Evolutionary conservation across 225 moss, liverwort and hornwort species (phyloP).

Genomic region (Bryum argenteum): DNA sequence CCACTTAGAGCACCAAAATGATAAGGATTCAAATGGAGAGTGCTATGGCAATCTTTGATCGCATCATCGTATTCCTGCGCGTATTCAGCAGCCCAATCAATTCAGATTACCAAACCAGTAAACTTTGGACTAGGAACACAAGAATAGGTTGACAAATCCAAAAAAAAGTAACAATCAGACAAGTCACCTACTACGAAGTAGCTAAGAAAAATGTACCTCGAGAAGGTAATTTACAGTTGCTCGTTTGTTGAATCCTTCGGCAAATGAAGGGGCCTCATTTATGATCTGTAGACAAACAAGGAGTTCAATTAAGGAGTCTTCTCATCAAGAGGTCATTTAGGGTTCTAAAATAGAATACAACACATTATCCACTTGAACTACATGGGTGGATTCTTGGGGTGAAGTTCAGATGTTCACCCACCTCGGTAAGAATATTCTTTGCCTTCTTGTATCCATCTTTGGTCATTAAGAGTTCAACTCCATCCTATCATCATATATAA

Average conservation of each 20-base stretch:
- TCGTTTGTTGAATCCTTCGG: constrained; percentile 68
- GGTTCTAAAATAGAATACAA: not conserved
- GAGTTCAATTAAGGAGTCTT: not conserved
- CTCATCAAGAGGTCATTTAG: not conserved
- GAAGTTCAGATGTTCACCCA: constrained; percentile 17
- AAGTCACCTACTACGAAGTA: constrained; percentile 8
- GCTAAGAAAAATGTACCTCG: constrained; percentile 31
- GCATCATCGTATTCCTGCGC: constrained; percentile 63
- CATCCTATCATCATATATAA: constrained; percentile 38
- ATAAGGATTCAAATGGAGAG: constrained; percentile 61
- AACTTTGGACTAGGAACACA: constrained; percentile 17
- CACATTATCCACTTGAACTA: not conserved
- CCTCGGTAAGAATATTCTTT: constrained; percentile 54
- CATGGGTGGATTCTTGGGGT: not conserved
- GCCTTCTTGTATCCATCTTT: constrained; percentile 53
- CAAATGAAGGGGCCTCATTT: constrained; percentile 54
- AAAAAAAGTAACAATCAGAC: constrained; percentile 6
- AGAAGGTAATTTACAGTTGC: constrained; percentile 66
- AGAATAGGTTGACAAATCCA: constrained; percentile 1
- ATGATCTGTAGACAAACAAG: constrained; percentile 40
- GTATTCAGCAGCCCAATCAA: constrained; percentile 3
- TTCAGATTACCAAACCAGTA: not conserved
- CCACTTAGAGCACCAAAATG: constrained; percentile 66
- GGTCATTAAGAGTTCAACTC: constrained; percentile 52
- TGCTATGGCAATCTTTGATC: constrained; percentile 59